Conservation (phyloP, 2,329 filamentous ascomycete genomes). For the Colletotrichum musicola region DNA sequence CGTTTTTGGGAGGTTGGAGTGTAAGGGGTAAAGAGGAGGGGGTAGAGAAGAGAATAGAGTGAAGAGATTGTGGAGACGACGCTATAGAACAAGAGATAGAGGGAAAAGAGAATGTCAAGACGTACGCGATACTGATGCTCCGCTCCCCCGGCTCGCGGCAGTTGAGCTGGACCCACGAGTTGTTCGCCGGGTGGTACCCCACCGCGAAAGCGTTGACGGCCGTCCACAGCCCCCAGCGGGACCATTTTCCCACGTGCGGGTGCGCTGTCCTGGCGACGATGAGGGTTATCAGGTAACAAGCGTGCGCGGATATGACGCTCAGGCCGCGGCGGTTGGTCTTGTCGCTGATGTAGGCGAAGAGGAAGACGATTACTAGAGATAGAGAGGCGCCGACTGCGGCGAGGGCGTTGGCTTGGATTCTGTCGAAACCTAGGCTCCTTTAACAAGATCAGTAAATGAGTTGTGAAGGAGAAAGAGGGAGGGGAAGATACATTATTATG, state of each 20-base stretch:
- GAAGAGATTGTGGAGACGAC: too few species aligned
- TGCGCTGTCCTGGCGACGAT: constrained; percentile 56
- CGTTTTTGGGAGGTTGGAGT: too few species aligned
- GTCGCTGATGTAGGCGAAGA: constrained; percentile 63
- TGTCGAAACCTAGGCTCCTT: constrained; percentile 58
- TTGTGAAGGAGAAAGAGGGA: too few species aligned
- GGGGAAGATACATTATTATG: constrained; percentile 51
- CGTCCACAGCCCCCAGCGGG: constrained; percentile 64
- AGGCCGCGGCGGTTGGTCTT: constrained; percentile 57
- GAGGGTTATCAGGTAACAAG: constrained; percentile 58
- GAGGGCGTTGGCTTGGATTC: constrained; percentile 61
- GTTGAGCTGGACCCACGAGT: constrained; percentile 66
- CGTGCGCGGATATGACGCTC: constrained; percentile 58
- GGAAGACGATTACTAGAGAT: constrained; percentile 60
- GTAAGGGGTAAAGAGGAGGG: too few species aligned
- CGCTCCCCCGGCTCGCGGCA: constrained; percentile 59
- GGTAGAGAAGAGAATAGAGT: too few species aligned
- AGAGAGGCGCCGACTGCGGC: constrained; percentile 57
- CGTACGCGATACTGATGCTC: constrained; percentile 63
- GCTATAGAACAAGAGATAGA: too few species aligned
- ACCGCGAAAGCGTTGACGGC: constrained; percentile 63
- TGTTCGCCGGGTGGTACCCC: constrained; percentile 66
- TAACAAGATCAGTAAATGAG: background rate
- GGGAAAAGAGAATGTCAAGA: background rate
- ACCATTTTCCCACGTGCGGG: constrained; percentile 60